Conservation (phyloP, 768 basidiomycete genomes). For the Lepiota subincarnata region DNA sequence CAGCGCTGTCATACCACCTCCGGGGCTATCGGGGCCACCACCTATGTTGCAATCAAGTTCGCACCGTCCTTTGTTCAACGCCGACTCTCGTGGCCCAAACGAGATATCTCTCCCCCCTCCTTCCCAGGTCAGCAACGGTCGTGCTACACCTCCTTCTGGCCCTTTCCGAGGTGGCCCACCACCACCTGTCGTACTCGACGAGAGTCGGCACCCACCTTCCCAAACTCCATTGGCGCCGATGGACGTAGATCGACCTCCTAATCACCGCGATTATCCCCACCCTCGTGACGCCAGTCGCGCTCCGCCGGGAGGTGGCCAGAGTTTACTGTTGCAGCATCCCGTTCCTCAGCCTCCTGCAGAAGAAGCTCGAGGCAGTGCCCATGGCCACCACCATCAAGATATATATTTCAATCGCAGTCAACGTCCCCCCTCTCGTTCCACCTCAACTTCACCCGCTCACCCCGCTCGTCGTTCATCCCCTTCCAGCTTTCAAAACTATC, state of each 20-base stretch:
- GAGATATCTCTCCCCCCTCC: constrained; percentile 61
- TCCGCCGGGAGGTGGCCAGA: constrained; percentile 47
- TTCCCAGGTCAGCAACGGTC: constrained; percentile 40
- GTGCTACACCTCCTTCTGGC: constrained; percentile 46
- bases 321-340: constrained; percentile 63
- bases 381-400: constrained; percentile 45
- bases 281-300: constrained; percentile 47
- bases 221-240: constrained; percentile 78
- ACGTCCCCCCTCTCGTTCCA: constrained; percentile 54
- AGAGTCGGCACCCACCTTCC: constrained; percentile 60
- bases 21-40: constrained; percentile 63
- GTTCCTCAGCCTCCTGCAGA: constrained; percentile 56
- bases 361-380: constrained; percentile 41
- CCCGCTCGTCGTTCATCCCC: constrained; percentile 53
- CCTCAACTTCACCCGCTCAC: constrained; percentile 50
- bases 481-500: constrained; percentile 44
- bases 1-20: constrained; percentile 67
- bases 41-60: constrained; percentile 52
- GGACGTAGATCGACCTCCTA: constrained; percentile 60
- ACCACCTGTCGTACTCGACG: constrained; percentile 77
- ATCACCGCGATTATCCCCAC: constrained; percentile 55
- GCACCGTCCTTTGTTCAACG: constrained; percentile 54
- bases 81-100: constrained; percentile 63
- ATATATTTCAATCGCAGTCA: constrained; percentile 49
- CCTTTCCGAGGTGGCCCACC: constrained; percentile 84